Percentiles rank a stretch among this genome's conserved stretches.
Evolutionary conservation across 2,329 filamentous ascomycete species (phyloP).

Genomic region (Curvularia verruculosa): DNA sequence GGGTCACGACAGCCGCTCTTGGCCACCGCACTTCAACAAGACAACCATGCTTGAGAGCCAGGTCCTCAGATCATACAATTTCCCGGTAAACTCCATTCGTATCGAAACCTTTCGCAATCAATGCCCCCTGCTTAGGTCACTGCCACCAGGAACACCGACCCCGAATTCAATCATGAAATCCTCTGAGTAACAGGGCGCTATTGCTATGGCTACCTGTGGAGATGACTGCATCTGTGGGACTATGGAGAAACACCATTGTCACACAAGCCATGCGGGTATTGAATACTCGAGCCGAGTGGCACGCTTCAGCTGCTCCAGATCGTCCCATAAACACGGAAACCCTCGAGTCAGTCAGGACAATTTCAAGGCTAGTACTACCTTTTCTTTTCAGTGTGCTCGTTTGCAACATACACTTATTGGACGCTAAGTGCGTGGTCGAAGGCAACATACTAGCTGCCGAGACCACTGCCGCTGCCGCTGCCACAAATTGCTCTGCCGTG

Average conservation of each 20-base stretch:
- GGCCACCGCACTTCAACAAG: constrained; percentile 1
- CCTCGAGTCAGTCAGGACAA: not conserved
- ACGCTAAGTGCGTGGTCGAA: not conserved
- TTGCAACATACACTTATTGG: not conserved
- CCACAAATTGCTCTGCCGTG: not conserved
- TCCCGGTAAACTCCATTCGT: not conserved
- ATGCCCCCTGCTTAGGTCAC: not conserved
- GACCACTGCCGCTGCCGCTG: not conserved
- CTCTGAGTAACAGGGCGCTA: not conserved
- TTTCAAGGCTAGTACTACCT: not conserved
- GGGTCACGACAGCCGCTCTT: constrained; percentile 5
- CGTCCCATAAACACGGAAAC: not conserved
- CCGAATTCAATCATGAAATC: not conserved
- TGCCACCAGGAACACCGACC: not conserved
- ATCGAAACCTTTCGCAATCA: not conserved
- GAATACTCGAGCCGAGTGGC: not conserved
- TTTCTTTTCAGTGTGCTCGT: not conserved
- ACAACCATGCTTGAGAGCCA: not conserved
- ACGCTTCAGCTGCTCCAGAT: not conserved
- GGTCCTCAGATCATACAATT: not conserved
- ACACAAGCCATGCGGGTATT: constrained; percentile 1
- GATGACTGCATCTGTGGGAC: constrained; percentile 6
- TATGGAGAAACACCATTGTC: constrained; percentile 13
- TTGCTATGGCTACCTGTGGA: not conserved
- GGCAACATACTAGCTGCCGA: not conserved